Percentiles rank a stretch among this genome's conserved stretches.
Evolutionary conservation across 1,284 basidiomycete species (phyloP).

Genomic region (Agroathelia rolfsii): DNA sequence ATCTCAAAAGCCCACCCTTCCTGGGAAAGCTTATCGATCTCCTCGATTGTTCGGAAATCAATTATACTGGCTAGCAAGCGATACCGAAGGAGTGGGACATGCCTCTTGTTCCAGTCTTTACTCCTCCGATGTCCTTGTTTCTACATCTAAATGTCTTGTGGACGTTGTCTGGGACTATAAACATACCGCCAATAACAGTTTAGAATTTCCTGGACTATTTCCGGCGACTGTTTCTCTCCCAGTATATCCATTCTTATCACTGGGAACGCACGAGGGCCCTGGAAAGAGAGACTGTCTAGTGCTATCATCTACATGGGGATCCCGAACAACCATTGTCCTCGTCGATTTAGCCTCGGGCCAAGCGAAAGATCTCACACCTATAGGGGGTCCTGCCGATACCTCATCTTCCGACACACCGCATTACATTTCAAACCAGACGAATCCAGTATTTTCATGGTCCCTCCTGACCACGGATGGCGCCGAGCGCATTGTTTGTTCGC

Average conservation of each 20-base stretch:
- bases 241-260: too few relatives aligned
- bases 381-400: constrained; percentile 20
- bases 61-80: constrained; percentile 48
- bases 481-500: constrained; percentile 33
- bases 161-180: constrained; percentile 28
- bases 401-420: constrained; percentile 33
- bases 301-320: constrained; percentile 41
- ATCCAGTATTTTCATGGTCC: too few relatives aligned
- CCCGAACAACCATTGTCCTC: constrained; percentile 36
- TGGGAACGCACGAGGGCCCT: too few relatives aligned
- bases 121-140: constrained; percentile 22
- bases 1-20: constrained; percentile 28
- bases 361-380: constrained; percentile 33
- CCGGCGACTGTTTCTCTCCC: too few relatives aligned
- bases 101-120: constrained; percentile 45
- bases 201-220: too few relatives aligned
- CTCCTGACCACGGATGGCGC: constrained; percentile 43
- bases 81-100: constrained; percentile 52
- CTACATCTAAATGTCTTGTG: constrained; percentile 21
- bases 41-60: constrained; percentile 33
- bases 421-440: too few relatives aligned
- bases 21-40: constrained; percentile 43
- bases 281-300: too few relatives aligned
- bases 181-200: too few relatives aligned
- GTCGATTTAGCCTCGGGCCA: constrained; percentile 27